phyloP scores from a whole-genome alignment of 495 filamentous ascomycete species.

The Aspergillus mulundensis region DNA sequence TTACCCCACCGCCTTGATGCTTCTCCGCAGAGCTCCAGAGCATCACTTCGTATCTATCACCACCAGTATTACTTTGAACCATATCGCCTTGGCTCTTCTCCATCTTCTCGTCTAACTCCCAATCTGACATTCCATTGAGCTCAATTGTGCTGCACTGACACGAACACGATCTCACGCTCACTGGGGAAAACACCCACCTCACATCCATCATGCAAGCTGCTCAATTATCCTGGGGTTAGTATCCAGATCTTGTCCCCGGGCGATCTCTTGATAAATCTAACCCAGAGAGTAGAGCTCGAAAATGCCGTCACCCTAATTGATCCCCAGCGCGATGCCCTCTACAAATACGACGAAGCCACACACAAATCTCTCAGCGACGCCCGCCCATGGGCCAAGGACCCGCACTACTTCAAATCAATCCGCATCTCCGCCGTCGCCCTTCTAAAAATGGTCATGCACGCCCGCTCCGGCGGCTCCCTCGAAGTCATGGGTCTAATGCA shows the following conservation, averaged over 20 bases:
- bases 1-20: constrained; percentile 24
- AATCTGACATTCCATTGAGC: too few species aligned
- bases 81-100: background rate
- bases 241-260: background rate
- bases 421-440: constrained; percentile 92
- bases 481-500: constrained; percentile 99
- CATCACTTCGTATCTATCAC: too few species aligned
- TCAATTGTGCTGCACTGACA: background rate
- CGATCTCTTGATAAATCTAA: constrained; percentile 8
- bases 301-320: constrained; percentile 82
- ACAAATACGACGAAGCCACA: constrained; percentile 65
- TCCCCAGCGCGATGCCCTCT: constrained; percentile 83
- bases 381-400: constrained; percentile 80
- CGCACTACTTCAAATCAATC: constrained; percentile 86
- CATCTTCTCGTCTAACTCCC: background rate
- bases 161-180: background rate
- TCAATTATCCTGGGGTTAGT: constrained; percentile 59
- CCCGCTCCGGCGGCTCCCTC: constrained; percentile 81
- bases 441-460: constrained; percentile 99
- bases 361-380: constrained; percentile 54
- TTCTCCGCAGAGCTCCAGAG: constrained; percentile 15
- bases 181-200: constrained; percentile 3
- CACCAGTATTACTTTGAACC: background rate
- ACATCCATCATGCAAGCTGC: constrained; percentile 40
- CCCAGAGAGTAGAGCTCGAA: constrained; percentile 88